Base-by-base conservation (phyloP, 441 rosid species). In the Euphorbia celastroides region DNA sequence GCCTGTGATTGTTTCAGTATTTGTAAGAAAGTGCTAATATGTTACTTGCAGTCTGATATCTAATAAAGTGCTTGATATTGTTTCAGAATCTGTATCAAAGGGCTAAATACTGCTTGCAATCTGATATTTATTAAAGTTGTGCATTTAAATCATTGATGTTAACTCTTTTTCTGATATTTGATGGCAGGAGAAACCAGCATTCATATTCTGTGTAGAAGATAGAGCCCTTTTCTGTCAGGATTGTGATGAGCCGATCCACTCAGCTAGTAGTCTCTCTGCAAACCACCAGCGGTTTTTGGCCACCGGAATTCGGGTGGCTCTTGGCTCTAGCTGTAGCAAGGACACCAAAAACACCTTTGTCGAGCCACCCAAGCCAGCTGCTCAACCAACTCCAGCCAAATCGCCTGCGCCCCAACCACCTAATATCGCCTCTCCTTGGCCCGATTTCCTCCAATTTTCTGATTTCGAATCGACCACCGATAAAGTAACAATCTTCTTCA, bases 131-230 rank as follows among this genome's bases (percentile, higher is more conserved):
- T n/a, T n/a, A 11, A 3, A 46, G 14, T 11, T 11, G 52, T 46
- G 52, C 3, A 17, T 17, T 16, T 48, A 14, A 46, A 6, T n/a
- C n/a, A n/a, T n/a, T n/a, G n/a, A n/a, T 25, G n/a, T 56, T 26
- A 62, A 27, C 19, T 27, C 38, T 60, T 31, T 22, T 50, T 44
- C 6, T 41, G 4, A 28, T 13, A 26, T 28, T 65, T 54, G 28
- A 54, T 57, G 22, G 50, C 81, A 94, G 98, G 92, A 92, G 69
- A 83, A 89, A 73, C 75, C 90, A n/a, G 97, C 89, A 5, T 78
- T 88, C 74, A 76, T 93, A 38, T 93, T 91, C 82, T 93, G 98
- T 70, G 97, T 93, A 48, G 98, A 93, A 77, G 99, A 93, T 74
- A 89, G 96, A 71, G 95, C 97, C 14, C 86, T 91, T 42, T 77